A percentile compares a stretch with the other conserved stretches of the same genome.
Evolutionary conservation across 768 basidiomycete species (phyloP).

Genomic region (Lactarius hengduanensis): DNA sequence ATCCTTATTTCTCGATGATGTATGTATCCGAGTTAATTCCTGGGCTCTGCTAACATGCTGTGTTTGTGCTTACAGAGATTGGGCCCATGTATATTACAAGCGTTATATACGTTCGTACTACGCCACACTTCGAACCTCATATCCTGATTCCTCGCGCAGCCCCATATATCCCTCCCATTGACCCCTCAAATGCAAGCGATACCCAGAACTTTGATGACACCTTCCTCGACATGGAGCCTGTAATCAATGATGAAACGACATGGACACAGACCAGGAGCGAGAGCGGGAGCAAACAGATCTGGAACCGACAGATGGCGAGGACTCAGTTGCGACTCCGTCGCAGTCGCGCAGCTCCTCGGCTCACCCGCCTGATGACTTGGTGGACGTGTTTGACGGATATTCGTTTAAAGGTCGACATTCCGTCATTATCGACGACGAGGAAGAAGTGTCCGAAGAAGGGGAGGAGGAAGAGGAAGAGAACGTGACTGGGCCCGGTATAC

Average conservation of each 20-base stretch:
- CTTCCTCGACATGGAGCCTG: constrained; percentile 94
- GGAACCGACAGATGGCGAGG: constrained; percentile 72
- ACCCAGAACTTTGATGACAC: constrained; percentile 97
- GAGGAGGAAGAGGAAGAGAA: constrained; percentile 44
- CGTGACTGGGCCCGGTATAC: constrained; percentile 25
- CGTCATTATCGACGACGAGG: constrained; percentile 71
- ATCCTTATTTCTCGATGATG: constrained; percentile 95
- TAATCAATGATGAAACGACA: constrained; percentile 75
- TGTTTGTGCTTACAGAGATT: constrained; percentile 57
- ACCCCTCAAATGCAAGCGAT: constrained; percentile 89
- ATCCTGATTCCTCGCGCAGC: constrained; percentile 44
- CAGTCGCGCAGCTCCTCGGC: constrained; percentile 78
- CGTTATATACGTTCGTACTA: constrained; percentile 82
- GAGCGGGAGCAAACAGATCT: constrained; percentile 66
- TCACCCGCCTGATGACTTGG: constrained; percentile 49
- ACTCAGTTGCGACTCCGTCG: constrained; percentile 74
- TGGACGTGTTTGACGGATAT: constrained; percentile 92
- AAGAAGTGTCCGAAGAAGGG: constrained; percentile 52
- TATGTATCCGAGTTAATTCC: constrained; percentile 36
- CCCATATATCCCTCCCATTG: constrained; percentile 90
- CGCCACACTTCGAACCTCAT: constrained; percentile 13
- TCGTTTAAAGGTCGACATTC: constrained; percentile 89
- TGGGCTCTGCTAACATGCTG: constrained; percentile 29
- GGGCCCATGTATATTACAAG: constrained; percentile 93
- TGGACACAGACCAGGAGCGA: constrained; percentile 69